Base-by-base conservation (phyloP, 768 basidiomycete genomes). In the Phanerochaete carnosa region DNA sequence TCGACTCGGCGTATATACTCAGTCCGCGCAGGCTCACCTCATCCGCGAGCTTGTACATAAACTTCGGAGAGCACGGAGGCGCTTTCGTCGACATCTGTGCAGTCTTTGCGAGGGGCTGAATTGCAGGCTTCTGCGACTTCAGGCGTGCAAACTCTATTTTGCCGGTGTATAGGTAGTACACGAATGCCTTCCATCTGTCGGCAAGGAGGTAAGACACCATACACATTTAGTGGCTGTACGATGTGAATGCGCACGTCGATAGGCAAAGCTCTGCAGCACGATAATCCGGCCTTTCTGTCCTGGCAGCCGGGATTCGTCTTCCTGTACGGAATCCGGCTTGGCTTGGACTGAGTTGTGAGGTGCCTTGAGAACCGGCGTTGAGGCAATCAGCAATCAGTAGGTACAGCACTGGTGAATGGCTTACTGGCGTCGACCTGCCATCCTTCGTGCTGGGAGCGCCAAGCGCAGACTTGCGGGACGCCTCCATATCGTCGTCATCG, bases 51-150 rank as follows among this genome's bases (percentile, higher is more conserved):
- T 64, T 63, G 45, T 70, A 70, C 62, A 70, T 66, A 8, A 66
- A 69, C 45, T 69, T 70, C 2, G 69, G 66, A 0, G 70, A 71
- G 45, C 65, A 67, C 3, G 59, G 45, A 2, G 60, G 65, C 3
- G 59, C 53, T n/a, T 37, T 12, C 33, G 30, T 29, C 19, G 45
- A 29, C 11, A 22, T 47, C 15, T 32, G 55, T 58, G 15, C 15
- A 23, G n/a, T 15, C 43, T 39, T 25, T 5, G 13, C 7, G 9
- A 26, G 3, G 25, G 22, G 28, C 9, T 46, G 23, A 8, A 49
- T 12, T 2, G 30, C 15, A 35, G 3, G 8, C 3, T 5, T 5
- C 33, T 50, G 45, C 23, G 61, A 62, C 46, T 45, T 28, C 23
- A 66, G 37, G 2, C 64, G 66, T 8, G 61, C 50, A 37, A 68